Conservation (phyloP, 179 eudicot genomes). For the Silene coronaria region DNA sequence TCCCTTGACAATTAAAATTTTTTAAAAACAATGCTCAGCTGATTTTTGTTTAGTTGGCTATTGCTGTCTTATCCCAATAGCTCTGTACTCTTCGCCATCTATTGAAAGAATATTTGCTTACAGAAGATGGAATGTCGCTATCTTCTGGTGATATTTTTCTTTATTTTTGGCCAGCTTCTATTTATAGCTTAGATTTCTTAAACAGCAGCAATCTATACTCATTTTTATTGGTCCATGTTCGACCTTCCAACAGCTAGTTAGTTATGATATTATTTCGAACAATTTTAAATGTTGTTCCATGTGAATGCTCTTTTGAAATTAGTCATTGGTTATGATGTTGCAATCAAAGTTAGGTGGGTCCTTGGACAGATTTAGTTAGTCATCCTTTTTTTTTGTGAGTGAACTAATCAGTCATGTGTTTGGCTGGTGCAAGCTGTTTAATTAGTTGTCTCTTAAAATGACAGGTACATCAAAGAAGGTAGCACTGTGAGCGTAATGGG, state of each 20-base stretch:
- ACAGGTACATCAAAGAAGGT: conserved; percentile 94
- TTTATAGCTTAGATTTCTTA: not conserved
- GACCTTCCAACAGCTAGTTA: not conserved
- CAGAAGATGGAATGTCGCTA: not conserved
- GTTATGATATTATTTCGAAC: not conserved
- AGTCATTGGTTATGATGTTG: conserved; percentile 2
- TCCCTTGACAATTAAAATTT: no score
- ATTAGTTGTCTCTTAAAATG: not conserved
- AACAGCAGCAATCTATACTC: not conserved
- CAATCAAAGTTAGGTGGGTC: conserved; percentile 17
- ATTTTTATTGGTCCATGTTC: not conserved
- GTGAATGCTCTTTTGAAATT: not conserved
- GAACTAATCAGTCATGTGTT: conserved; percentile 2
- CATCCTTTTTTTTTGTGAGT: not conserved
- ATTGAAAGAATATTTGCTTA: not conserved
- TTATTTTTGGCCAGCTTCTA: not conserved
- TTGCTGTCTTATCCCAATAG: no score
- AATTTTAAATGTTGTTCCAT: not conserved
- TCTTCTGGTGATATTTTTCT: not conserved
- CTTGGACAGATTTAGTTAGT: not conserved
- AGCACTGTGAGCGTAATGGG: conserved; percentile 98
- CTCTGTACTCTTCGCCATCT: not conserved
- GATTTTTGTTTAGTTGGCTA: no score
- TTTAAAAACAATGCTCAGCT: no score
- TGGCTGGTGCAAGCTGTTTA: not conserved